Base-by-base conservation (phyloP, 1,139 yeast genomes). In the Wickerhamomyces sp. region DNA sequence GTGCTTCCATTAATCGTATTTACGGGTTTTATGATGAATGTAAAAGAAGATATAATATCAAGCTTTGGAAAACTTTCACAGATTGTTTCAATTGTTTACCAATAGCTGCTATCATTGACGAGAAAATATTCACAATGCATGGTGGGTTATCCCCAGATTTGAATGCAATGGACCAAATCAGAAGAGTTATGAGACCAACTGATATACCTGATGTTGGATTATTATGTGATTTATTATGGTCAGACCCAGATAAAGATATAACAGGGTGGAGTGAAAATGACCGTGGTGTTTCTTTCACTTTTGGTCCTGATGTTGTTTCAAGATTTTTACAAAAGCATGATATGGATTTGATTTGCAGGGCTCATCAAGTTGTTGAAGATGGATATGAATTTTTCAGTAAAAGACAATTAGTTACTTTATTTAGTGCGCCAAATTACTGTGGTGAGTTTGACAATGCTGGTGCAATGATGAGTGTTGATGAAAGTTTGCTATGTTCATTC, bases 361-460 rank as follows among this genome's bases (percentile, higher is more conserved):
- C 97, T 35, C 98, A 92, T 71, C 97, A 90, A 70, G 97, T 92
- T 46, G 97, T 92, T 47, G 97, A 92, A 68, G 98, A 92, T 65
- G 98, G 98, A 48, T 92, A 92, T 65, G 97, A 92, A 69, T 92
- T 92, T 63, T 92, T 92, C 65, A 81, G 92, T 46, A 90, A 90
- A 65, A 83, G 97, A 58, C 97, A 90, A 67, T 76, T 92, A 60
- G 97, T 92, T 40, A 92, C 98, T 17, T 72, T 92, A 50, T 92
- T 92, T 61, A 81, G 94, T 37, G 97, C 97, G 38, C 98, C 97
- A 51, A 92, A 92, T 67, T 92, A 92, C 63, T 92, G 97, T 76
- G 97, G 97, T 52, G 97, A 92, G 66, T 92, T 92, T 62, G 97
- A 92, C 64, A 92, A 92, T 63, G 97, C 97, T 9, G 98, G 97